Evolutionary conservation across 345 rosid genomes (phyloP).

Genomic region (Cardamine chenopodiifolia): DNA sequence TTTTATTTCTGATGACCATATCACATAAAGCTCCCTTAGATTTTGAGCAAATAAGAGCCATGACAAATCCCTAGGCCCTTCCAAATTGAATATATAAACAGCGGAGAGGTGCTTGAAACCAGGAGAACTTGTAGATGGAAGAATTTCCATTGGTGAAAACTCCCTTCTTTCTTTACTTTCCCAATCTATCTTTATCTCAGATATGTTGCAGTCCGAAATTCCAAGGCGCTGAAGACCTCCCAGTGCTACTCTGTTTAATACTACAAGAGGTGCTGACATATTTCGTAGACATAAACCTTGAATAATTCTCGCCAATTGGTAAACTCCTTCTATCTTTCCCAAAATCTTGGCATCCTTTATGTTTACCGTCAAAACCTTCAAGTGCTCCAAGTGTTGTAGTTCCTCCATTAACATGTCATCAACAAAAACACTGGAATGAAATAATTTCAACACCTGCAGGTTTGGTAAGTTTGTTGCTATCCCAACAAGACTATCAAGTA

Average conservation of each 20-base stretch:
- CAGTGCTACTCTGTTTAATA: not conserved
- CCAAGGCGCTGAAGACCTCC: not conserved
- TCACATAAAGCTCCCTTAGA: not conserved
- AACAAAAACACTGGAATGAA: too few species aligned
- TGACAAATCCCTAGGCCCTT: not conserved
- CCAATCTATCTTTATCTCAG: not conserved
- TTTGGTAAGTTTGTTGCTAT: too few species aligned
- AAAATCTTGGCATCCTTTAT: not conserved
- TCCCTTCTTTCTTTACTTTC: not conserved
- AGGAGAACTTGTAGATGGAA: not conserved
- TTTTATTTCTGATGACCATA: not conserved
- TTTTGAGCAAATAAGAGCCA: not conserved
- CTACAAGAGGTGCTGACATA: not conserved
- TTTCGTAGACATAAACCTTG: fast-evolving
- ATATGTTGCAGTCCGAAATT: not conserved
- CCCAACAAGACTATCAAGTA: too few species aligned
- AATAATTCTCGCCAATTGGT: not conserved
- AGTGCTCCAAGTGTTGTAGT: not conserved
- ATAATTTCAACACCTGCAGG: too few species aligned
- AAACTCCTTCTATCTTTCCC: not conserved
- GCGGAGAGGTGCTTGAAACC: not conserved
- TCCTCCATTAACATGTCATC: too few species aligned
- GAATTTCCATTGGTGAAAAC: not conserved
- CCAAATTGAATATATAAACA: not conserved
- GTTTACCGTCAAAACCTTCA: not conserved